Conservation (phyloP, 352 stramenopile genomes). For the Phytopythium aichiense region DNA sequence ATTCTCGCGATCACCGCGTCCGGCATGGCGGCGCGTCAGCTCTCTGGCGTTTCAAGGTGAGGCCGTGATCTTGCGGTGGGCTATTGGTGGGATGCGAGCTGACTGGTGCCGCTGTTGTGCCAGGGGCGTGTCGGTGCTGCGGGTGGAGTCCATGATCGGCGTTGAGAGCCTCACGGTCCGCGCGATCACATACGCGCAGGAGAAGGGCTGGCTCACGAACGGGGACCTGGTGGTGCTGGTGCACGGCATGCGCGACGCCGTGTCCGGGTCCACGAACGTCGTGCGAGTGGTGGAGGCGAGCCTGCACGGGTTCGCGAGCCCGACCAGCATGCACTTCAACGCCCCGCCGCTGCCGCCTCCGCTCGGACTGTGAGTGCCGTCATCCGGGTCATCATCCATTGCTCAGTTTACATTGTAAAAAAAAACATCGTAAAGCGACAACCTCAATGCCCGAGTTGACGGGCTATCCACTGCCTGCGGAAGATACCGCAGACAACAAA, state of each 20-base stretch:
- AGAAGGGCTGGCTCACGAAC: conserved; percentile 73
- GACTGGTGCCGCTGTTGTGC: not conserved
- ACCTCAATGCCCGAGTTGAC: too few species aligned
- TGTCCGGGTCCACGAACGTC: conserved; percentile 83
- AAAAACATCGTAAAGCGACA: too few species aligned
- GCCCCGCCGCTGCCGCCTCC: not conserved
- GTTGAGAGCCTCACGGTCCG: conserved; percentile 84
- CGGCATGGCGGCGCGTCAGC: conserved; percentile 55
- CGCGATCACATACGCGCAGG: conserved; percentile 80
- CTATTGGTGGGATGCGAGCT: not conserved
- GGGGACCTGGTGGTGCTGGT: conserved; percentile 89
- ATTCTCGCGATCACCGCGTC: conserved; percentile 90
- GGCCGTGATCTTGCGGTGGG: not conserved
- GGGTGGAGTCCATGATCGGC: conserved; percentile 75
- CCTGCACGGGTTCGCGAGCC: conserved; percentile 57
- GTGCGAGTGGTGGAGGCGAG: conserved; percentile 87
- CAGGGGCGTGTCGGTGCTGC: conserved; percentile 63
- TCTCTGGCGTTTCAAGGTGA: conserved; percentile 77
- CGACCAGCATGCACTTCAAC: conserved; percentile 60
- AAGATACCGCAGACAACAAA: too few species aligned
- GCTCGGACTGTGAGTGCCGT: not conserved
- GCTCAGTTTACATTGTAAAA: too few species aligned
- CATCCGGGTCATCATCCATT: too few species aligned
- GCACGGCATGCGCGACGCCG: conserved; percentile 83
- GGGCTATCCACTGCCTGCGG: too few species aligned